A percentile compares a stretch with the other conserved stretches of the same genome.
Evolutionary conservation across 345 rosid species (phyloP).

Genomic region (Noccaea caerulescens): DNA sequence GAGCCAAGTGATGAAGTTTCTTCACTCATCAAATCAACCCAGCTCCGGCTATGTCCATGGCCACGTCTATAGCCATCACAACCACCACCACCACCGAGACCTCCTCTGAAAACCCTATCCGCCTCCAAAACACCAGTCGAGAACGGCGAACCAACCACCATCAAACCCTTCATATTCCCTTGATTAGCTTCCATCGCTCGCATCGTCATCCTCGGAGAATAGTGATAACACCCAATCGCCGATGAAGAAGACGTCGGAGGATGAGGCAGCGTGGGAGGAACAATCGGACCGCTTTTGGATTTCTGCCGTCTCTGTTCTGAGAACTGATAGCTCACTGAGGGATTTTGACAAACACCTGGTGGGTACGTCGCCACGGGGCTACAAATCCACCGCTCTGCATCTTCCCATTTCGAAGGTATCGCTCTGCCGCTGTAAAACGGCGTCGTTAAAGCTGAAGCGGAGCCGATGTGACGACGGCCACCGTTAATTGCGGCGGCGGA

Average conservation of each 20-base stretch:
- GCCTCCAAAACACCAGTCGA: conserved; percentile 76
- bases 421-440: conserved; percentile 85
- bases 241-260: conserved; percentile 30
- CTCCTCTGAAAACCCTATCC: conserved; percentile 56
- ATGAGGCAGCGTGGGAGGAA: conserved; percentile 49
- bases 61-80: conserved; percentile 40
- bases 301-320: conserved; percentile 61
- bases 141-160: conserved; percentile 65
- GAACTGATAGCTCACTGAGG: conserved; percentile 38
- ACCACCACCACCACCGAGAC: conserved; percentile 44
- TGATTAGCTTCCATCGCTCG: conserved; percentile 49
- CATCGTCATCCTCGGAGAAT: conserved; percentile 57
- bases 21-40: conserved; percentile 68
- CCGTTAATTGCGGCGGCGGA: conserved; percentile 30
- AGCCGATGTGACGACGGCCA: conserved; percentile 58
- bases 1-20: conserved; percentile 55
- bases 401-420: conserved; percentile 95
- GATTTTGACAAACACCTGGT: conserved; percentile 45
- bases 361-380: conserved; percentile 68
- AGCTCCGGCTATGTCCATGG: conserved; percentile 52
- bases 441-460: conserved; percentile 53
- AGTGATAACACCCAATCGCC: conserved; percentile 46
- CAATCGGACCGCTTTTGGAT: conserved; percentile 88
- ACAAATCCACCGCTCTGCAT: conserved; percentile 95
- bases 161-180: conserved; percentile 49